Evolutionary conservation across 2,329 filamentous ascomycete genomes (phyloP).

Genomic region (Scytalidium sp.): DNA sequence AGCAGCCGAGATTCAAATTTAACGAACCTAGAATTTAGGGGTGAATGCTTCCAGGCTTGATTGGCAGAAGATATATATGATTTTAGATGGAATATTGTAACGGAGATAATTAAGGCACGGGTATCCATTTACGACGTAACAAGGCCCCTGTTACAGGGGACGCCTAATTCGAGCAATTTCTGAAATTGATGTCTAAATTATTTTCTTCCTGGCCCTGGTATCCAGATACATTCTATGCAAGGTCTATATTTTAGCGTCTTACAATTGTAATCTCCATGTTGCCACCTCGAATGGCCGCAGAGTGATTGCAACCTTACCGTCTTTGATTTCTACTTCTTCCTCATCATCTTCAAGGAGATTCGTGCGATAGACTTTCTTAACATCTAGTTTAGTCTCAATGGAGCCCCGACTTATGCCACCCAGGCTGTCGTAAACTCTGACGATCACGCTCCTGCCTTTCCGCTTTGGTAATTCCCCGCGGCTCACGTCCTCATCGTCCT

Average conservation of each 20-base stretch:
- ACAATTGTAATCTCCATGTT: conserved; percentile 67
- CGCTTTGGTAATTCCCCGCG: conserved; percentile 59
- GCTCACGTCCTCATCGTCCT: conserved; percentile 75
- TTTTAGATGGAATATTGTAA: no score
- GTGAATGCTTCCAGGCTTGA: no score
- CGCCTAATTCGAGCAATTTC: no score
- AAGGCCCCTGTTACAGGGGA: no score
- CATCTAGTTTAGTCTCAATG: conserved; percentile 63
- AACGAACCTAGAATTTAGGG: no score
- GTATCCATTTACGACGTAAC: no score
- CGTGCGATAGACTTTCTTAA: conserved; percentile 76
- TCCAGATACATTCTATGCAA: no score
- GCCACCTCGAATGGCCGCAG: conserved; percentile 83
- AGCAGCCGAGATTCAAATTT: background rate
- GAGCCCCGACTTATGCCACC: conserved; percentile 75
- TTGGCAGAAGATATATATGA: no score
- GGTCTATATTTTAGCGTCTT: no score
- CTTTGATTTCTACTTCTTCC: conserved; percentile 52
- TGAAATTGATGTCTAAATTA: no score
- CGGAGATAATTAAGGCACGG: no score
- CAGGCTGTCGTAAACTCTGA: conserved; percentile 84
- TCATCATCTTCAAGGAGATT: conserved; percentile 88
- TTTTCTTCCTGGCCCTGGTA: no score
- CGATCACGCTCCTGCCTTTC: conserved; percentile 73
- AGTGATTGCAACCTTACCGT: conserved; percentile 56